Evolutionary conservation across 768 basidiomycete species (phyloP), one percentile per base, ranked within the genome.

Genomic region (Suillus spraguei): DNA sequence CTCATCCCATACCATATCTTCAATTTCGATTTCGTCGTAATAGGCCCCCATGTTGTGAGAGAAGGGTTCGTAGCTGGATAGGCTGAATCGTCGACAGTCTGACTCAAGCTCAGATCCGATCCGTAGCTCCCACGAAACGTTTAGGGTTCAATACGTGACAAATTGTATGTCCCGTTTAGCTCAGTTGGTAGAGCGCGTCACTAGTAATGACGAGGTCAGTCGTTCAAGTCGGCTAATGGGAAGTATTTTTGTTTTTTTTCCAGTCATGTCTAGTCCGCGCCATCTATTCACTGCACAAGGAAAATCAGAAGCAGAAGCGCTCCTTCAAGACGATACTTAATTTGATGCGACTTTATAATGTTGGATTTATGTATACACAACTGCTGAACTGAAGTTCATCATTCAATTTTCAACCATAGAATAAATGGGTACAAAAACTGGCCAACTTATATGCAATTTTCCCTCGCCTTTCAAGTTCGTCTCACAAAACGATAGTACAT

Each of bases 21-120:
- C 97, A 60, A 98, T 97, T 74, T 98, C 95, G 33, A 98, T 87
- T 77, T 97, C 96, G 81, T 98, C 95, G 81, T 98, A 96, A 76
- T 92, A 94, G 24, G 89, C 89, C 17, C 88, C 90, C 92, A 94
- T 93, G 5, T 24, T 60, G 46, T 62, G 33, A 50, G 24, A 41
- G 24, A 28, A 20, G 9, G 7, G 41, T 16, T 22, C 14, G 50
- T n/a, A 33, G 39, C 36, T 46, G n/a, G 41, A 49, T 22, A 22
- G n/a, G 46, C 13, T 5, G 11, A 46, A 10, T n/a, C 4, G 44
- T 20, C n/a, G 5, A 22, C 46, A 5, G 46, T 22, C 46, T 47
- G 22, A 47, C 7, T 24, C 46, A 24, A 47, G 36, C 11, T 4
- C 2, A 13, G 36, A 2, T 38, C 41, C 41, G 24, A 28, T 17